Evolutionary conservation across 768 basidiomycete species (phyloP).

Genomic region (Lentinula detonsa): DNA sequence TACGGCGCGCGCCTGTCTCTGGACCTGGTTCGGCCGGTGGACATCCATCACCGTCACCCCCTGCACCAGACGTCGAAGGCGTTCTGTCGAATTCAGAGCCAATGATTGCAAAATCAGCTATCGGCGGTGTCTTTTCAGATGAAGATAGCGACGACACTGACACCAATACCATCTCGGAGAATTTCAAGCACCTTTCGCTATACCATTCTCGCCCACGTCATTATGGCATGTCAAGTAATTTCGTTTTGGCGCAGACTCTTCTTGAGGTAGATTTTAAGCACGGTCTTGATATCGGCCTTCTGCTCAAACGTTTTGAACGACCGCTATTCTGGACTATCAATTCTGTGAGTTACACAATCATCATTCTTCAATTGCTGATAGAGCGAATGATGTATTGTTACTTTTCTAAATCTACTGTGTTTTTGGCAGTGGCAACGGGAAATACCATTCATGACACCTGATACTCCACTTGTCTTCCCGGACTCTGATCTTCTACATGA

Average conservation of each 20-base stretch:
- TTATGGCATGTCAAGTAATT: conserved; percentile 30
- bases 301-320: conserved; percentile 6
- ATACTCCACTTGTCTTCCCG: conserved; percentile 30
- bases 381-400: neutral
- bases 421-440: conserved; percentile 3
- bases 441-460: neutral
- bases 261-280: conserved; percentile 27
- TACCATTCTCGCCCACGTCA: conserved; percentile 11
- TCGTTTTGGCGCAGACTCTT: conserved; percentile 28
- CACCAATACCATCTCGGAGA: neutral
- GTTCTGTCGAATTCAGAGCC: neutral
- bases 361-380: neutral
- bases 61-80: neutral
- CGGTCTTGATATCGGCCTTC: neutral
- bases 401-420: neutral
- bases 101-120: neutral
- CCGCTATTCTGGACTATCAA: conserved; percentile 18
- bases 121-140: neutral
- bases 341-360: conserved; percentile 14
- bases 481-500: conserved; percentile 43
- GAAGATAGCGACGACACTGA: neutral
- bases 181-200: neutral
- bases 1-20: neutral
- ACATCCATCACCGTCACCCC: neutral
- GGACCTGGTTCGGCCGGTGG: neutral